phyloP scores from a whole-genome alignment of 495 filamentous ascomycete species.

The Daldinia loculata region DNA sequence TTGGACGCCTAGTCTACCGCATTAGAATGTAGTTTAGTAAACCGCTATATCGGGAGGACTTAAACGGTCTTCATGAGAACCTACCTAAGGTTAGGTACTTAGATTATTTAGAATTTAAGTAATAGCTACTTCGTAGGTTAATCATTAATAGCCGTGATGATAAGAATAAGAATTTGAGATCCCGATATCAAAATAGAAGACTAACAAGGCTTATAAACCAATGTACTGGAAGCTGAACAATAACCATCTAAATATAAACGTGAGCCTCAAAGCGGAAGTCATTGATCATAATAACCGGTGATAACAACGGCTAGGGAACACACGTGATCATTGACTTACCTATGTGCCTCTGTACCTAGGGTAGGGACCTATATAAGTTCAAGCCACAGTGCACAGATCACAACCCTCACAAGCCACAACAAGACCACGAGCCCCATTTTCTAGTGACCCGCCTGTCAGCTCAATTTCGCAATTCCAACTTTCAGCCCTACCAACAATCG shows the following conservation, averaged over 20 bases:
- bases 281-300: not conserved
- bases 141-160: not conserved
- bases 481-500: conserved; percentile 38
- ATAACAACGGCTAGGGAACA: not conserved
- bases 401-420: not conserved
- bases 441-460: not conserved
- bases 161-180: not conserved
- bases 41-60: too few species aligned
- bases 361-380: conserved; percentile 4
- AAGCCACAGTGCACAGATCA: conserved; percentile 4
- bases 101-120: not conserved
- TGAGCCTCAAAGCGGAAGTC: not conserved
- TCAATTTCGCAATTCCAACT: not conserved
- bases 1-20: too few species aligned
- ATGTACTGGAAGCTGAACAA: not conserved
- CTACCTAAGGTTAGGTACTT: too few species aligned
- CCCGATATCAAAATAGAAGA: too few species aligned
- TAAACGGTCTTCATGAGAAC: too few species aligned
- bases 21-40: too few species aligned
- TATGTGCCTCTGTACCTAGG: too few species aligned
- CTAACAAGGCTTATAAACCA: not conserved
- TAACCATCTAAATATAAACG: not conserved
- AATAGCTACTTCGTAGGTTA: not conserved
- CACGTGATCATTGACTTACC: conserved; percentile 15
- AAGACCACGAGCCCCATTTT: not conserved